Evolutionary conservation across 164 flowering plant genomes (phyloP).

Genomic region (Pachysandra terminalis): DNA sequence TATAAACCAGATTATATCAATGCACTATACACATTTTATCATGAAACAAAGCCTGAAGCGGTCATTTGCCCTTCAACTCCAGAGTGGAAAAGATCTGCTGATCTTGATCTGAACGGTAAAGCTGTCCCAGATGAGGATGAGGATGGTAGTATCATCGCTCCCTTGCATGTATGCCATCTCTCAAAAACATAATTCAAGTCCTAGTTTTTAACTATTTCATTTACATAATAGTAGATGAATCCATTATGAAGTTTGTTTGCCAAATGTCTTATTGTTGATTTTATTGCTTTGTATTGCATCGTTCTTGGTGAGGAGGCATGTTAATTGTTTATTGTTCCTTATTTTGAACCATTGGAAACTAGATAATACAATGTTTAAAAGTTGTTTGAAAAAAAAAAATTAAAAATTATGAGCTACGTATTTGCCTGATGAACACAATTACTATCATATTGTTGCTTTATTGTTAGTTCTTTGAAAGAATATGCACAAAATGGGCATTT

Average conservation of each 20-base stretch:
- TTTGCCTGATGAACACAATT: no score
- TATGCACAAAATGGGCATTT: background rate
- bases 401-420: no score
- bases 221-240: background rate
- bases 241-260: no score
- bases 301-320: no score
- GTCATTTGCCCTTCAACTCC: slow-evolving; percentile 81
- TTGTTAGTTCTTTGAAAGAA: background rate
- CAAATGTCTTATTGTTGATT: no score
- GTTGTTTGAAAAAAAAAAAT: no score
- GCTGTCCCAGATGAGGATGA: slow-evolving; percentile 89
- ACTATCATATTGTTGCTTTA: background rate
- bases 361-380: no score
- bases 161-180: slow-evolving; percentile 45
- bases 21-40: slow-evolving; percentile 79
- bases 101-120: slow-evolving; percentile 94
- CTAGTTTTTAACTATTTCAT: background rate
- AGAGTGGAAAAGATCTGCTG: slow-evolving; percentile 95
- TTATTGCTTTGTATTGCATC: no score
- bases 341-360: no score
- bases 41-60: slow-evolving; percentile 78
- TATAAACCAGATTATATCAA: slow-evolving; percentile 92
- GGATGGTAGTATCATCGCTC: slow-evolving; percentile 59
- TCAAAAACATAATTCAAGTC: background rate
- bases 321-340: no score